Evolutionary conservation across 192 early-diverging fungal species (phyloP).

Genomic region (Coemansia sp.): DNA sequence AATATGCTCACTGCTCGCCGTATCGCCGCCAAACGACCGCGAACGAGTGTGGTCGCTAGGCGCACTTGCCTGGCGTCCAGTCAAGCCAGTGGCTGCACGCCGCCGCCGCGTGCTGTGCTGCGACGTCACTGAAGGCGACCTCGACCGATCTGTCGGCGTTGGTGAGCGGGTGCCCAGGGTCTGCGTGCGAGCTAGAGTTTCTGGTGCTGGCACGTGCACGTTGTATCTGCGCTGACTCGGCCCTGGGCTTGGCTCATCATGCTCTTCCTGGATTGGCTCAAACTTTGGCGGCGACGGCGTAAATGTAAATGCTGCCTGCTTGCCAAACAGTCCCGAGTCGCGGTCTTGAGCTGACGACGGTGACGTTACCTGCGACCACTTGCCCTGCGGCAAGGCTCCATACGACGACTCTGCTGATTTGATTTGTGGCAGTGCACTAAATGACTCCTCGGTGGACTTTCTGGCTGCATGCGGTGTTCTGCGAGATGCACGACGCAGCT

Average conservation of each 20-base stretch:
- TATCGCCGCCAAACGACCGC: slow-evolving; percentile 44
- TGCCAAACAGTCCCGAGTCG: slow-evolving; percentile 51
- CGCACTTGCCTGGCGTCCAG: not conserved
- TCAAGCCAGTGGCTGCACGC: slow-evolving; percentile 25
- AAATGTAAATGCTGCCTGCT: slow-evolving; percentile 27
- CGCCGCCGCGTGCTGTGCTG: slow-evolving; percentile 14
- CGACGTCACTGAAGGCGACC: not conserved
- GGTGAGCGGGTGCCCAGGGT: slow-evolving; percentile 38
- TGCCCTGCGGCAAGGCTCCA: slow-evolving; percentile 37
- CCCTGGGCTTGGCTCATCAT: slow-evolving; percentile 14
- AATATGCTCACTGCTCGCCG: slow-evolving; percentile 26
- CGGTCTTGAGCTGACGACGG: slow-evolving; percentile 31
- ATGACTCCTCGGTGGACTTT: not conserved
- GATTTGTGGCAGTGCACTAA: slow-evolving; percentile 34
- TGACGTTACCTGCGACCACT: slow-evolving; percentile 45
- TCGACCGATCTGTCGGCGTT: slow-evolving; percentile 25
- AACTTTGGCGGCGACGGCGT: slow-evolving; percentile 24
- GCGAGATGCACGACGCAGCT: slow-evolving; percentile 38
- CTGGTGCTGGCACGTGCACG: slow-evolving; percentile 43
- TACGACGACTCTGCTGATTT: not conserved
- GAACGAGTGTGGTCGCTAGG: slow-evolving; percentile 19
- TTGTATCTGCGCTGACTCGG: slow-evolving; percentile 16
- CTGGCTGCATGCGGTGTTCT: slow-evolving; percentile 13
- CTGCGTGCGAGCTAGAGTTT: slow-evolving; percentile 47
- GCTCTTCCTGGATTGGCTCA: slow-evolving; percentile 46